Evolutionary conservation across 352 stramenopile species (phyloP).

Genomic region (Phytopythium boreale): DNA sequence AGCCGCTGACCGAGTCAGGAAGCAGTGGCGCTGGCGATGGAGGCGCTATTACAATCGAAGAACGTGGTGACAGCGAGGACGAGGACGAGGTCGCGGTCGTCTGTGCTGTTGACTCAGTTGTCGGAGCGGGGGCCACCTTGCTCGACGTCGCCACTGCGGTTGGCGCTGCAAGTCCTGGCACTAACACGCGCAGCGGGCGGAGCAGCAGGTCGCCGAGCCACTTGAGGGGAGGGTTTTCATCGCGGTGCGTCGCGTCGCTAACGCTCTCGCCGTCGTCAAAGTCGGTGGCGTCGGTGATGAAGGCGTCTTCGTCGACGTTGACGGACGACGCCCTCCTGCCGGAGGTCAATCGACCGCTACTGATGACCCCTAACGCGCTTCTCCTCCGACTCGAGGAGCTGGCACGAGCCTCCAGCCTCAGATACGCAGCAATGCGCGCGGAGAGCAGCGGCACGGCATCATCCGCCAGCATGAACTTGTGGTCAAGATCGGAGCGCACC

Average conservation of each 20-base stretch:
- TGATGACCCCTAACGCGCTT: background rate
- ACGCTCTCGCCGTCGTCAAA: background rate
- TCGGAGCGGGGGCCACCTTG: constrained; percentile 15
- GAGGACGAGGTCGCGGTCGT: background rate
- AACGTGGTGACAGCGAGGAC: background rate
- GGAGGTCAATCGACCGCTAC: background rate
- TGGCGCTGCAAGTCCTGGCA: background rate
- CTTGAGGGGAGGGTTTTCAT: background rate
- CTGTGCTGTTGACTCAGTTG: too few relatives aligned
- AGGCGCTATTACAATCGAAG: background rate
- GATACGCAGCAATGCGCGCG: constrained; percentile 16
- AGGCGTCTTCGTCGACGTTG: background rate
- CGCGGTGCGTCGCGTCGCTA: background rate
- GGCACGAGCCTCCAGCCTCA: background rate
- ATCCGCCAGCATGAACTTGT: constrained; percentile 21
- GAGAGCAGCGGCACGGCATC: constrained; percentile 21
- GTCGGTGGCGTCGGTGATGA: background rate
- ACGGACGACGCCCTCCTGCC: background rate
- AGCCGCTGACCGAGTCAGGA: too few relatives aligned
- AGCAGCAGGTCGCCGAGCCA: background rate
- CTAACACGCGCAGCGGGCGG: background rate
- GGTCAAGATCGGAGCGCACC: constrained; percentile 14
- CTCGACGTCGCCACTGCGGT: background rate
- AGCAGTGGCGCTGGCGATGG: background rate
- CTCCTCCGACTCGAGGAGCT: background rate